These are phyloP conservation scores for Bacterosira constricta DNA, from an alignment of 108 stramenopile genomes.

Conservation along the genomic window DNA sequence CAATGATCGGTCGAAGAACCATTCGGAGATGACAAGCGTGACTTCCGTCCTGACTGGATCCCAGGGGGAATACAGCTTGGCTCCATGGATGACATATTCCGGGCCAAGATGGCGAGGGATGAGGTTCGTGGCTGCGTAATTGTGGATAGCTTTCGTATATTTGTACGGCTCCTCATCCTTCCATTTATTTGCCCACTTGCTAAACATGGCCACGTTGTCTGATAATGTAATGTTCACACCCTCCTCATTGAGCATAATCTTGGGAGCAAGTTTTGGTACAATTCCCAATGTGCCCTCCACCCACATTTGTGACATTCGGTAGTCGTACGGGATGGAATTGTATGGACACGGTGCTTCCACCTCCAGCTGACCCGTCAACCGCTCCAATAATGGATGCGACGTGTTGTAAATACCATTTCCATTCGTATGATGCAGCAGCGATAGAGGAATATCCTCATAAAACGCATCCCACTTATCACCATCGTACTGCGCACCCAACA, in stretches of 20 bases:
- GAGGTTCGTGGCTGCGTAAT: slow-evolving; percentile 27
- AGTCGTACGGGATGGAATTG: slow-evolving; percentile 37
- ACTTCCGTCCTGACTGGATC: slow-evolving; percentile 21
- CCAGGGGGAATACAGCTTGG: slow-evolving; percentile 33
- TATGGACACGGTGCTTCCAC: slow-evolving; percentile 27
- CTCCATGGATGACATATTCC: slow-evolving; percentile 40
- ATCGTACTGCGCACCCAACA: slow-evolving; percentile 39
- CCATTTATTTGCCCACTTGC: slow-evolving; percentile 20
- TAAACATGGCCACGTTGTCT: slow-evolving; percentile 27
- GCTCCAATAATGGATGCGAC: slow-evolving; percentile 33
- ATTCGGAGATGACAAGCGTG: slow-evolving; percentile 36
- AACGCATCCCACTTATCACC: slow-evolving; percentile 37
- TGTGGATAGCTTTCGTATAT: slow-evolving; percentile 28
- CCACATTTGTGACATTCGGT: slow-evolving; percentile 43
- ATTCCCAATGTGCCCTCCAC: slow-evolving; percentile 30
- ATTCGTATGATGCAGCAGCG: slow-evolving; percentile 33
- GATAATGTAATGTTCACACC: slow-evolving; percentile 27
- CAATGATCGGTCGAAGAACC: slow-evolving; percentile 26
- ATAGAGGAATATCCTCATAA: slow-evolving; percentile 33
- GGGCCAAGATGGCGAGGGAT: slow-evolving; percentile 35
- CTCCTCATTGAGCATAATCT: slow-evolving; percentile 40
- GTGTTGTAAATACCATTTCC: slow-evolving; percentile 41
- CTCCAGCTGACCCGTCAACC: slow-evolving; percentile 33
- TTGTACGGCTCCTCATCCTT: slow-evolving; percentile 29
- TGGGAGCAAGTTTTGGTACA: slow-evolving; percentile 30